Evolutionary conservation across 2,329 filamentous ascomycete species (phyloP).

Genomic region (Penicillium sp.): DNA sequence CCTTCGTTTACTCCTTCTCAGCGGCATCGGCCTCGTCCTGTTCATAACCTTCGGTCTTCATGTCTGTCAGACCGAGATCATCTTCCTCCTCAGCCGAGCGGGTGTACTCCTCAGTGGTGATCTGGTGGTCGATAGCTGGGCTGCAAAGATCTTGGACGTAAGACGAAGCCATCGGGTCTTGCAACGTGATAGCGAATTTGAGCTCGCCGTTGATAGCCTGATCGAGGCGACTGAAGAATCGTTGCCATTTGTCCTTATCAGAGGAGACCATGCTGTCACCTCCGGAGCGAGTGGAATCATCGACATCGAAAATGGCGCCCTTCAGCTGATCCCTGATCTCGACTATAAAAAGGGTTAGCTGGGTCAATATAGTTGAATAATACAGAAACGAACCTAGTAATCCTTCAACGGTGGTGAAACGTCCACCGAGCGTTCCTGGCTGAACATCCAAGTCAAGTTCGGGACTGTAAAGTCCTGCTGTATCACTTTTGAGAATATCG

Average conservation of each 20-base stretch:
- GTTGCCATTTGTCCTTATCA: slow-evolving; percentile 64
- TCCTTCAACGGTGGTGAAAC: slow-evolving; percentile 94
- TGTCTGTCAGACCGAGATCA: slow-evolving; percentile 79
- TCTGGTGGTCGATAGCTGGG: slow-evolving; percentile 73
- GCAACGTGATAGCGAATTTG: slow-evolving; percentile 72
- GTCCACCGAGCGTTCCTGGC: slow-evolving; percentile 84
- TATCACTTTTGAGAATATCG: slow-evolving; percentile 94
- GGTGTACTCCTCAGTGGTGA: slow-evolving; percentile 72
- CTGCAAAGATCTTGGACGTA: slow-evolving; percentile 82
- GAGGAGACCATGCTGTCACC: slow-evolving; percentile 66
- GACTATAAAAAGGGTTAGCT: slow-evolving; percentile 52
- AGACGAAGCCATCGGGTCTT: slow-evolving; percentile 82
- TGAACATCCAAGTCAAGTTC: slow-evolving; percentile 60
- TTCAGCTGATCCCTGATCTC: slow-evolving; percentile 86
- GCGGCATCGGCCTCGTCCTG: slow-evolving; percentile 36
- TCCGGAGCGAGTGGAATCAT: slow-evolving; percentile 48
- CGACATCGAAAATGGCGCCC: slow-evolving; percentile 73
- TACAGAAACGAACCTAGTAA: neutral
- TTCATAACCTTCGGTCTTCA: slow-evolving; percentile 84
- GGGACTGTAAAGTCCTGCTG: slow-evolving; percentile 74
- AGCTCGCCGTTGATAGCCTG: slow-evolving; percentile 69
- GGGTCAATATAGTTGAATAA: neutral
- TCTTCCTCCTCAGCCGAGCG: slow-evolving; percentile 89
- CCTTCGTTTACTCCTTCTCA: slow-evolving; percentile 21
- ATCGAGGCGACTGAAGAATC: slow-evolving; percentile 70